A percentile compares a stretch with the other conserved stretches of the same genome.
Evolutionary conservation across 208 protist genomes (phyloP).

Genomic region (Trypanosoma melophagium): DNA sequence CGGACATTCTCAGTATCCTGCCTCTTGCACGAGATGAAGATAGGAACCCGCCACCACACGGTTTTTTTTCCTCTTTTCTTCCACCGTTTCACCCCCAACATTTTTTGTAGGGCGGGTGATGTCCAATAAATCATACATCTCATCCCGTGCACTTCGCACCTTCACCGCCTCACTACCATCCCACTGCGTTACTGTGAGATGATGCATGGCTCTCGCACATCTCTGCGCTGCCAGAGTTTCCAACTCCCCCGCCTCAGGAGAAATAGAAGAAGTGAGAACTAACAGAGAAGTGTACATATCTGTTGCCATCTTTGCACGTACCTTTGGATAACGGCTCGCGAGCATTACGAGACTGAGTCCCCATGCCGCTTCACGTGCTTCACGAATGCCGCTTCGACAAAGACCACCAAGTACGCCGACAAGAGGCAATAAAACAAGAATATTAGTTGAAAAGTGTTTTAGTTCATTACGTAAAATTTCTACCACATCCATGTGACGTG

Average conservation of each 20-base stretch:
- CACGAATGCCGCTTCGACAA: slow-evolving; percentile 54
- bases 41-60: slow-evolving; percentile 70
- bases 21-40: slow-evolving; percentile 75
- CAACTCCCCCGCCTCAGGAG: too few species aligned
- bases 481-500: slow-evolving; percentile 48
- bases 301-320: slow-evolving; percentile 74
- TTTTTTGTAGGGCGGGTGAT: slow-evolving; percentile 28
- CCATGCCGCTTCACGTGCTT: slow-evolving; percentile 61
- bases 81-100: slow-evolving; percentile 8
- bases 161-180: slow-evolving; percentile 63
- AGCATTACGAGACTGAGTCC: slow-evolving; percentile 80
- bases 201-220: slow-evolving; percentile 52
- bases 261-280: slow-evolving; percentile 41
- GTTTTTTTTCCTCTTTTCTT: slow-evolving; percentile 25
- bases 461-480: slow-evolving; percentile 67
- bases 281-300: slow-evolving; percentile 90
- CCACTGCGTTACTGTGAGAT: slow-evolving; percentile 71
- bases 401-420: slow-evolving; percentile 61
- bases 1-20: slow-evolving; percentile 59
- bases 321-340: slow-evolving; percentile 90
- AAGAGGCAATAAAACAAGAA: slow-evolving; percentile 74
- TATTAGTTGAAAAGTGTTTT: slow-evolving; percentile 70
- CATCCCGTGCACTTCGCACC: slow-evolving; percentile 70
- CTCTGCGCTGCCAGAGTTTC: too few species aligned
- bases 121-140: slow-evolving; percentile 72